Evolutionary conservation across 208 protist genomes (phyloP).

Genomic region (Trichomonas gallinae): DNA sequence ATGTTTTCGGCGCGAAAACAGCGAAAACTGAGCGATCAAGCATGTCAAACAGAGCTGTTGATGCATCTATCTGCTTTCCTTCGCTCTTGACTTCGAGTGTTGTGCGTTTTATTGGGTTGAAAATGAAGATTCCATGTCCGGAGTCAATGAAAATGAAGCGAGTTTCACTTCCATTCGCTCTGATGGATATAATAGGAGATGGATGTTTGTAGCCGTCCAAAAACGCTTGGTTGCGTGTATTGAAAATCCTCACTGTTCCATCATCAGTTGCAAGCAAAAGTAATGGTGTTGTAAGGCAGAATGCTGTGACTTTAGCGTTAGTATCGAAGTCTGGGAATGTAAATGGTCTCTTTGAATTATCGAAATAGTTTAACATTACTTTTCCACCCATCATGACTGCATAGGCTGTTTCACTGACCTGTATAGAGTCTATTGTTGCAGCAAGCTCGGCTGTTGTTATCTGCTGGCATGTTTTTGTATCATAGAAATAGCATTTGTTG

Average conservation of each 20-base stretch:
- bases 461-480: neutral
- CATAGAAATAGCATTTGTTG: neutral
- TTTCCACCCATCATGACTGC: neutral
- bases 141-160: neutral
- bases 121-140: neutral
- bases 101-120: neutral
- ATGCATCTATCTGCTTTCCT: neutral
- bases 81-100: neutral
- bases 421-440: neutral
- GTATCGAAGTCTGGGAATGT: neutral
- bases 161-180: neutral
- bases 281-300: neutral
- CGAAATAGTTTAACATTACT: conserved; percentile 17
- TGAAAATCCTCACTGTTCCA: neutral
- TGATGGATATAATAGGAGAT: neutral
- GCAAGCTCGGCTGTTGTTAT: neutral
- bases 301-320: neutral
- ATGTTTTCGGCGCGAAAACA: neutral
- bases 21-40: neutral
- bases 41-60: neutral
- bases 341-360: neutral
- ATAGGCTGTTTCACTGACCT: conserved; percentile 1
- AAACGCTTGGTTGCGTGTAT: neutral
- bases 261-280: neutral
- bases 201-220: conserved; percentile 5